Base-by-base conservation (phyloP, 2,329 filamentous ascomycete species). In the Fusarium keratoplasticum region DNA sequence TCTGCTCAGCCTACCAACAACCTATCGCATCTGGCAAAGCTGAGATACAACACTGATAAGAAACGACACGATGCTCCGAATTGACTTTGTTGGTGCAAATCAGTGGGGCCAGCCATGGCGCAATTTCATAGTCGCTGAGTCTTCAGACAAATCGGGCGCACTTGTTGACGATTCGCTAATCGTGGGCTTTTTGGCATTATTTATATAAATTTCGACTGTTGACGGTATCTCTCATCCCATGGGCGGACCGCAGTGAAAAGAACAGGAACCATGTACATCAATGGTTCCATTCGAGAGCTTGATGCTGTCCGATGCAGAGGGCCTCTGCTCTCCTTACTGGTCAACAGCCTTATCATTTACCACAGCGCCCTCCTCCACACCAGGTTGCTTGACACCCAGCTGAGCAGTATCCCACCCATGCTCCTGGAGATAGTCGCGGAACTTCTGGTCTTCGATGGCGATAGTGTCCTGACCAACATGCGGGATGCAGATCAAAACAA, bases 401-500 rank as follows among this genome's bases (percentile, higher is more conserved):
- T 36, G 22, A n/a, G 33, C 54, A 13, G 33, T 57, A 8, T 57
- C 95, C 84, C 93, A 98, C 5, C 95, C 95, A 67, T 96, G 87
- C 29, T 84, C 84, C 78, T 91, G 87, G 14, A 98, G 85, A 80
- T 93, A 98, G 20, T 84, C 88, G 36, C 94, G 89, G 85, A 98
- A 98, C 50, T 89, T 88, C 10, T 86, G 79, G 78, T 98, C 95
- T 82, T 98, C 95, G 18, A 88, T 79, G 1, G 91, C 89, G 71
- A 98, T 97, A 0, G 94, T 97, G 77, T 98, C 93, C 83, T 97
- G 89, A n/a, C 91, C 91, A 70, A 98, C 93, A 57, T 94, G 84
- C 0, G 95, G 95, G 59, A 98, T 82, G 67, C 89, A 88, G 76
- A 95, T 89, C 10, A 93, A 84, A 2, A 86, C 77, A 13, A 85